Evolutionary conservation across 495 filamentous ascomycete genomes (phyloP), one percentile per base, ranked within the genome.

Genomic region (Aspergillus avenaceus): DNA sequence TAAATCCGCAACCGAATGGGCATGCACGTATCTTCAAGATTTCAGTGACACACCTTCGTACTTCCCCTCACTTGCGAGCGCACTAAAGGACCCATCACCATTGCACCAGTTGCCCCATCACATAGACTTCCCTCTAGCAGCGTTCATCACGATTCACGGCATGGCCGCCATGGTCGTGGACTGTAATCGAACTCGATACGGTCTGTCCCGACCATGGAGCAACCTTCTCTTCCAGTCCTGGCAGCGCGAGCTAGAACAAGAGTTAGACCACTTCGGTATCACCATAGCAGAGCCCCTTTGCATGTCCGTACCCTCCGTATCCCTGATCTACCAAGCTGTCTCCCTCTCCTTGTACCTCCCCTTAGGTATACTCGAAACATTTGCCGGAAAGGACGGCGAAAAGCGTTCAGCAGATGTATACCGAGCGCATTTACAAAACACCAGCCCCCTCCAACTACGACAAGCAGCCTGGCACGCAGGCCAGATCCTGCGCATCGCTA

Each of bases 381-480:
- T 85, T 44, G 78, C 80, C 0, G 82, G 82, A 0, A 80, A 82
- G 28, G 79, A 84, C 45, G 83, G 81, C 46, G 76, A 80, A 46
- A 77, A 84, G 44, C 80, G 84, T 55, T 77, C 81, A 1, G 67
- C 74, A 3, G 63, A 74, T 3, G 75, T 79, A 7, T 79, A 77
- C 34, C 72, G 77, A 9, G 67, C 66, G 0, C 68, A 84, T 0
- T 67, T 76, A 29, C 62, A 73, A 18, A 85, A 83, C 82, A 74
- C 77, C 1, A 59, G 64, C 1, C 75, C 64, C 13, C 38, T 58
- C 2, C 77, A 82, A 18, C 73, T 78, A 0, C 64, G 83, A 5
- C 71, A 71, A 22, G 82, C 83, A 1, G 54, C 85, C 1, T 85
- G 79, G 77, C 80, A 84, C 48, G 82, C 83, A 0, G 83, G 82